Evolutionary conservation across 176 grass and related monocot species (phyloP).

Genomic region (Triticum dicoccoides): DNA sequence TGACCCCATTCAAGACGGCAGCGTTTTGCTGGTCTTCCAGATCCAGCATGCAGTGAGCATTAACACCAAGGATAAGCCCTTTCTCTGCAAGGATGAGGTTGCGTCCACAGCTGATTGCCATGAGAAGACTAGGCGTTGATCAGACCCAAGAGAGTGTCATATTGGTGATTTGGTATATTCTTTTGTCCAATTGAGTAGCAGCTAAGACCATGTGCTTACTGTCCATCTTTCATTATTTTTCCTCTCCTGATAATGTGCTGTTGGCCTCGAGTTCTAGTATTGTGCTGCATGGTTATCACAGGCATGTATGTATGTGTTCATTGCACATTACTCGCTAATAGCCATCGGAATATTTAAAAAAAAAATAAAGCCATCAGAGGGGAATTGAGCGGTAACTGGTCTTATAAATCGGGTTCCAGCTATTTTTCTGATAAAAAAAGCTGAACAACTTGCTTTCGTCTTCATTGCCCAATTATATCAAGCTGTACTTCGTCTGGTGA

Average conservation of each 20-base stretch:
- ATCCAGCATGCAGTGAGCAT: background rate
- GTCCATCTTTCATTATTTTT: background rate
- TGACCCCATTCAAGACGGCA: background rate
- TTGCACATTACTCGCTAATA: background rate
- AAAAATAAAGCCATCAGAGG: background rate
- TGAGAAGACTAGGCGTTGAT: too few species aligned
- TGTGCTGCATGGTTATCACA: background rate
- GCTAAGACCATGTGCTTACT: background rate
- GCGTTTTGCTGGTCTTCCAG: background rate
- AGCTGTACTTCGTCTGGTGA: background rate
- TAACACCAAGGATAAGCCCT: background rate
- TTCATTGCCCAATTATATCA: background rate
- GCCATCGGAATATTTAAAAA: too few species aligned
- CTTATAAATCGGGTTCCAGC: background rate
- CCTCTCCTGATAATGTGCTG: background rate
- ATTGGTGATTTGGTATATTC: background rate
- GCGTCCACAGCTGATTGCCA: background rate
- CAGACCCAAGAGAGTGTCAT: background rate
- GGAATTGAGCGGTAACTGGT: background rate
- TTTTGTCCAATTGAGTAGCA: background rate
- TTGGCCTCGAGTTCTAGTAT: background rate
- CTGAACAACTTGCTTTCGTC: background rate
- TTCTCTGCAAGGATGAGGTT: background rate
- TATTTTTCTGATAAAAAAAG: background rate
- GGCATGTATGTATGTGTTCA: background rate